Conservation (phyloP, 2,329 filamentous ascomycete species). For the Rutstroemia sp. region DNA sequence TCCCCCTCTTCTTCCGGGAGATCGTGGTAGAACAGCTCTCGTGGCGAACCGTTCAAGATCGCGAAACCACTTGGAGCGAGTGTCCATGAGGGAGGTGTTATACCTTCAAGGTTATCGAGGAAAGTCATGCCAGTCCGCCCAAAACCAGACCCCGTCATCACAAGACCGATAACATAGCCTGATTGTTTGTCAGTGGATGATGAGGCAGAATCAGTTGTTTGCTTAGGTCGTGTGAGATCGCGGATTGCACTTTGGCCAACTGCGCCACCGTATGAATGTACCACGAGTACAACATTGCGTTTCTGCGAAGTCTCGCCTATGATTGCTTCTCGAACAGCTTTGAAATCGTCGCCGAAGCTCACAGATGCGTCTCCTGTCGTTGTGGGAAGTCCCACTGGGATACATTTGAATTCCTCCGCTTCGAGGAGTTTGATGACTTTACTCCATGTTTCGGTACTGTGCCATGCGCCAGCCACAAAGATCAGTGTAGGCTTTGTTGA, state of each 20-base stretch:
- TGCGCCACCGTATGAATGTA: constrained; percentile 38
- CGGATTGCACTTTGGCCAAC: constrained; percentile 34
- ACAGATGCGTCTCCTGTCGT: constrained; percentile 24
- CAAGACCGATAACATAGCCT: constrained; percentile 33
- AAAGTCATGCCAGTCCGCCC: constrained; percentile 30
- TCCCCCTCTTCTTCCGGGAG: constrained; percentile 33
- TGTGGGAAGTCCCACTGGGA: constrained; percentile 32
- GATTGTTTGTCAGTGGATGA: not conserved
- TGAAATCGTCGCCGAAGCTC: constrained; percentile 33
- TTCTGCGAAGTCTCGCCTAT: constrained; percentile 29
- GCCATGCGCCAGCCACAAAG: constrained; percentile 43
- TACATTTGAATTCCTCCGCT: constrained; percentile 27
- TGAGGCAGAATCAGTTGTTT: not conserved
- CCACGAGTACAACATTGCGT: constrained; percentile 35
- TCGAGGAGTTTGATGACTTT: constrained; percentile 29
- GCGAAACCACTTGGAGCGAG: constrained; percentile 34
- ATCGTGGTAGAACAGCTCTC: constrained; percentile 39
- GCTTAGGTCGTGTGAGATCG: constrained; percentile 28
- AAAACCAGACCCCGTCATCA: constrained; percentile 34
- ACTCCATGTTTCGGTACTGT: constrained; percentile 33
- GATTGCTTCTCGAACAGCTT: constrained; percentile 30
- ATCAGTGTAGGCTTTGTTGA: constrained; percentile 32
- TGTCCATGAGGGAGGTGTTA: constrained; percentile 32
- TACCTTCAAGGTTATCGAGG: constrained; percentile 32
- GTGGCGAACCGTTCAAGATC: constrained; percentile 27